Evolutionary conservation across 139 green algal genomes (phyloP), one percentile per base, ranked within the genome.

Genomic region (Micractinium sp.): DNA sequence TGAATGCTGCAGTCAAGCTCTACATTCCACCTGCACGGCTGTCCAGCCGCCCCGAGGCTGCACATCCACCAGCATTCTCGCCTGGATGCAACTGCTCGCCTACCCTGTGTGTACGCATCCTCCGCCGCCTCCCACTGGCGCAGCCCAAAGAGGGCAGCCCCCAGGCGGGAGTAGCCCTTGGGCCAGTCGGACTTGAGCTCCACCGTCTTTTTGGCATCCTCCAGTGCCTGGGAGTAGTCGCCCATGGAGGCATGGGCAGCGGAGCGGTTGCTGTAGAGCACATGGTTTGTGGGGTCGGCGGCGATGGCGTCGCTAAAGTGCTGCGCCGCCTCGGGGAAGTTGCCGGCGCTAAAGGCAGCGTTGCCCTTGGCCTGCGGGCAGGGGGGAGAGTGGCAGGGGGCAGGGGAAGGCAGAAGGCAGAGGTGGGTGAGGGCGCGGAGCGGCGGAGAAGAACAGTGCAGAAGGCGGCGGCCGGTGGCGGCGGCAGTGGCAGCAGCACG

Each of bases 201-300:
- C 18, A 99, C 95, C 29, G 86, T 90, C 93, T 97, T 96, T 47
- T 97, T 80, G 12, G 96, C 98, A 87, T 99, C 98, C 23, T 91
- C 91, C 56, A 99, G 90, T 0, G 98, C 98, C 0, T 95, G 93
- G 9, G 94, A 73, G 82, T 97, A 99, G 9, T 93, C 41, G n/a
- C 96, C 89, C 27, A 99, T 87, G 88, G 94, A 97, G 0, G 95
- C 95, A 93, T 97, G 94, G 88, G 95, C 91, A 16, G 97, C 98
- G 3, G 95, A 98, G 20, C 97, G 92, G 92, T 99, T 99, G 93
- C 93, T 97, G 94, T 96, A 99, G 5, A 99, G 94, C 14, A 99
- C 97, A 85, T 99, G 97, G 90, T 99, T 99, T 47, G 18, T 90
- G 12, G 95, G 92, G 78, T 98, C 96, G 0, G 98, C 73, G 20